A percentile compares a stretch with the other conserved stretches of the same genome.
phyloP scores from a whole-genome alignment of 495 filamentous ascomycete genomes.

The Penicillium dipodomyicola region DNA sequence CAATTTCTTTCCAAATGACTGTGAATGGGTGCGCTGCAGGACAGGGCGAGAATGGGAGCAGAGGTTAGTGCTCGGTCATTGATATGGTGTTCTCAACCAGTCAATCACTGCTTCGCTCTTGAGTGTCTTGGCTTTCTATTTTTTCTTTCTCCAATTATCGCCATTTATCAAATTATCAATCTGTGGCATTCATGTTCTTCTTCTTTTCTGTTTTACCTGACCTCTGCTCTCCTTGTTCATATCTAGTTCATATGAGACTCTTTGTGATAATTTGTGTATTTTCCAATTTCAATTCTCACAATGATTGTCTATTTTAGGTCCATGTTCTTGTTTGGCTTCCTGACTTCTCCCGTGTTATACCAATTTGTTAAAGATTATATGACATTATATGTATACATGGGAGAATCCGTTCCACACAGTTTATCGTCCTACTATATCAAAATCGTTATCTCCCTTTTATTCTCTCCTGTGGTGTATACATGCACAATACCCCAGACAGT shows the following conservation, averaged over 20 bases:
- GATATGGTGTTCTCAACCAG: background rate
- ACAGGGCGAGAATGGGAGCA: conserved; percentile 21
- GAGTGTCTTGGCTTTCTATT: conserved; percentile 1
- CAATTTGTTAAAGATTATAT: no score
- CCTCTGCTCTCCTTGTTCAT: background rate
- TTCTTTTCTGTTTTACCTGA: background rate
- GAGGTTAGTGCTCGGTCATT: background rate
- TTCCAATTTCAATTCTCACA: background rate
- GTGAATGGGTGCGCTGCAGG: conserved; percentile 20
- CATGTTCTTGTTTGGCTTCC: no score
- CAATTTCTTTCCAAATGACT: background rate
- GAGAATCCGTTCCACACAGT: no score
- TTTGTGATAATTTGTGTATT: background rate
- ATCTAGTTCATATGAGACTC: background rate
- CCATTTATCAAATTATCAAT: conserved; percentile 7
- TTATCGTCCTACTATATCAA: no score
- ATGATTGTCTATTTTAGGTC: background rate
- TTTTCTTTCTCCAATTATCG: conserved; percentile 3
- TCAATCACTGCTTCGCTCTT: background rate
- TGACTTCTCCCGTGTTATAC: no score
- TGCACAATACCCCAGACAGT: no score
- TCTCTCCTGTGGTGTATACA: no score
- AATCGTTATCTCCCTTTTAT: no score
- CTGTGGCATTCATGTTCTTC: background rate
- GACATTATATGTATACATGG: no score